These are phyloP conservation scores for Kurtzmaniella quercitrusa DNA, from an alignment of 1,139 yeast species.

Conservation along the genomic window DNA sequence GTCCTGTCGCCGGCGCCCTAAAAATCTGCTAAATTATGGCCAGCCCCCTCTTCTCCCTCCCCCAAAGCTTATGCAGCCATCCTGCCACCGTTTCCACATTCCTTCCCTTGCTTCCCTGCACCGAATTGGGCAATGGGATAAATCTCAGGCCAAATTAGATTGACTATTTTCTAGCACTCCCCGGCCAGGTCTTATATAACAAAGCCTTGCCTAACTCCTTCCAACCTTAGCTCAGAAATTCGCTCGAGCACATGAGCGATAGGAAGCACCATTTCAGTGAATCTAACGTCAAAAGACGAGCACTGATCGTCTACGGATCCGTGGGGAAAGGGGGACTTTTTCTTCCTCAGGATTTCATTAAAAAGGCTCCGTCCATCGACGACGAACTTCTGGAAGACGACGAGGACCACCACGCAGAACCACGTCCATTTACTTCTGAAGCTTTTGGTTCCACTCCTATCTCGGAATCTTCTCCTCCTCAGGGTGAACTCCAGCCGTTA, in stretches of 20 bases:
- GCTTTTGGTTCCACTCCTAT: background rate
- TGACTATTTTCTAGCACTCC: too few species aligned
- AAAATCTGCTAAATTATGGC: too few species aligned
- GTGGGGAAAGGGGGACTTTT: conserved; percentile 51
- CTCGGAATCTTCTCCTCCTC: background rate
- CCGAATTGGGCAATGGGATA: too few species aligned
- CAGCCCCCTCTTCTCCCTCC: too few species aligned
- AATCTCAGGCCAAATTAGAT: too few species aligned
- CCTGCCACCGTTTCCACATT: too few species aligned
- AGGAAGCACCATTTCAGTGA: conserved; percentile 40
- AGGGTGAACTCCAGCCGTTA: background rate
- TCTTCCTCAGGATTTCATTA: conserved; percentile 46
- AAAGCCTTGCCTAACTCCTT: too few species aligned
- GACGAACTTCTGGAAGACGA: conserved; percentile 8
- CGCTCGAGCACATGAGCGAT: background rate
- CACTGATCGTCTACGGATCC: conserved; percentile 51
- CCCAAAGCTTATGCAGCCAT: too few species aligned
- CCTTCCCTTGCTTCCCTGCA: too few species aligned
- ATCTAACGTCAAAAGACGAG: conserved; percentile 46
- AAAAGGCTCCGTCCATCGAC: conserved; percentile 4
- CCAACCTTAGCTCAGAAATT: too few species aligned
- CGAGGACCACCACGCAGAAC: conserved; percentile 10
- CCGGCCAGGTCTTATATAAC: too few species aligned
- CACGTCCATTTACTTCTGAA: background rate
- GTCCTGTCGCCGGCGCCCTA: too few species aligned